Percentiles rank a stretch among this genome's conserved stretches.
Evolutionary conservation across 2,329 filamentous ascomycete genomes (phyloP).

Genomic region (Dothidotthia symphoricarpi): DNA sequence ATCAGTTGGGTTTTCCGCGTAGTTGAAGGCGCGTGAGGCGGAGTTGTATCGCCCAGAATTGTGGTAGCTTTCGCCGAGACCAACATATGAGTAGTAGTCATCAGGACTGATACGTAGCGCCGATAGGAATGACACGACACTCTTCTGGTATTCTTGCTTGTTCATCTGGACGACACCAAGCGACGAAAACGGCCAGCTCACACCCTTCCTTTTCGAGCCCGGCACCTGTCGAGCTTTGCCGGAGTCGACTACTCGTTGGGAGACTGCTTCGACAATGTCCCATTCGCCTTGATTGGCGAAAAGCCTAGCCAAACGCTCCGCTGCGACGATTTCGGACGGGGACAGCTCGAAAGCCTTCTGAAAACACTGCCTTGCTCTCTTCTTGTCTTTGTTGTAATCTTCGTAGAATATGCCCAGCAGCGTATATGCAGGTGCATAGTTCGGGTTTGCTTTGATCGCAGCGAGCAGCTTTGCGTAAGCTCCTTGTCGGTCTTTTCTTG

Average conservation of each 20-base stretch:
- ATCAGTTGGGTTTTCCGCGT: slow-evolving; percentile 74
- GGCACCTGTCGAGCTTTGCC: slow-evolving; percentile 87
- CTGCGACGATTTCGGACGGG: slow-evolving; percentile 77
- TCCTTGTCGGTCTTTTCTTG: slow-evolving; percentile 75
- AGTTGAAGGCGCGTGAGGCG: slow-evolving; percentile 85
- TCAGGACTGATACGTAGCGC: slow-evolving; percentile 78
- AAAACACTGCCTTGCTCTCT: slow-evolving; percentile 85
- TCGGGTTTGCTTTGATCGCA: slow-evolving; percentile 81
- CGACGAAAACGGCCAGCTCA: slow-evolving; percentile 95
- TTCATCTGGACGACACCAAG: slow-evolving; percentile 93
- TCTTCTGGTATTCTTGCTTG: slow-evolving; percentile 84
- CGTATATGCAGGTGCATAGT: slow-evolving; percentile 86
- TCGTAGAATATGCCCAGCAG: slow-evolving; percentile 86
- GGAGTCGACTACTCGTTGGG: slow-evolving; percentile 89
- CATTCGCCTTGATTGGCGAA: slow-evolving; percentile 92
- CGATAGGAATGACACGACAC: slow-evolving; percentile 87
- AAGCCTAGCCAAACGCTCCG: slow-evolving; percentile 77
- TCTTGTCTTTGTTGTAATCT: slow-evolving; percentile 85
- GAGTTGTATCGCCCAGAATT: slow-evolving; percentile 90
- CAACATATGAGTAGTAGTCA: slow-evolving; percentile 95
- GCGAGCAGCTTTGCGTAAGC: slow-evolving; percentile 82
- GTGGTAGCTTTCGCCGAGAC: slow-evolving; percentile 95
- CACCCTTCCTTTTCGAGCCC: slow-evolving; percentile 86
- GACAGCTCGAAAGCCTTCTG: slow-evolving; percentile 96
- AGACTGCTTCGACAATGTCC: slow-evolving; percentile 92